Evolutionary conservation across 495 filamentous ascomycete genomes (phyloP).

Genomic region (Lophiotrema nucula): DNA sequence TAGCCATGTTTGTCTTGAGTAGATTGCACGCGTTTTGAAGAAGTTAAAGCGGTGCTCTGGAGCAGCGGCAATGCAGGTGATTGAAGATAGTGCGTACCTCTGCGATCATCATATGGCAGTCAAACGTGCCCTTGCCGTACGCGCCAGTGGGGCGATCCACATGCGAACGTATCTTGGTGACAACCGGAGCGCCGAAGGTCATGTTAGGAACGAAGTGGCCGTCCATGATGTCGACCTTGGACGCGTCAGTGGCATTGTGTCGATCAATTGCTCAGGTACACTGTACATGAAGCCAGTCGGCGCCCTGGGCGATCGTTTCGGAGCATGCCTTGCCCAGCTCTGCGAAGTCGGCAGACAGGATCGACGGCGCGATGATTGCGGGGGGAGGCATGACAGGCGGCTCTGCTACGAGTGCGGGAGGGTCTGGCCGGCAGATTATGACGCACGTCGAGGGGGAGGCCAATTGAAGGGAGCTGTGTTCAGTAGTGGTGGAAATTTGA

Average conservation of each 20-base stretch:
- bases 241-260: conserved; percentile 20
- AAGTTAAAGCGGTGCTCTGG: background rate
- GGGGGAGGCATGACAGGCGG: conserved; percentile 68
- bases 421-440: background rate
- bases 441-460: background rate
- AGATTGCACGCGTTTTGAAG: conserved; percentile 25
- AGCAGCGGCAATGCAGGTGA: conserved; percentile 25
- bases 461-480: conserved; percentile 11
- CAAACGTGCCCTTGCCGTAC: conserved; percentile 83
- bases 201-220: conserved; percentile 98
- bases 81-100: conserved; percentile 59
- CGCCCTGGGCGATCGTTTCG: conserved; percentile 73
- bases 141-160: conserved; percentile 61
- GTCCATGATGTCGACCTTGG: conserved; percentile 52
- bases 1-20: conserved; percentile 17
- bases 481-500: conserved; percentile 6
- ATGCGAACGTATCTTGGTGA: conserved; percentile 84
- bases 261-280: conserved; percentile 8
- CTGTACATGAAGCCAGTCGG: conserved; percentile 81
- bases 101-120: conserved; percentile 99
- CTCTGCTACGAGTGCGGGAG: conserved; percentile 18
- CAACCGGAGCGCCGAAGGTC: conserved; percentile 91
- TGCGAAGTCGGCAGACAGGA: conserved; percentile 94
- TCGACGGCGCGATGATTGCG: conserved; percentile 94
- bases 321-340: conserved; percentile 80